Evolutionary conservation across 2,329 filamentous ascomycete species (phyloP).

Genomic region (Fusarium veterinarium): DNA sequence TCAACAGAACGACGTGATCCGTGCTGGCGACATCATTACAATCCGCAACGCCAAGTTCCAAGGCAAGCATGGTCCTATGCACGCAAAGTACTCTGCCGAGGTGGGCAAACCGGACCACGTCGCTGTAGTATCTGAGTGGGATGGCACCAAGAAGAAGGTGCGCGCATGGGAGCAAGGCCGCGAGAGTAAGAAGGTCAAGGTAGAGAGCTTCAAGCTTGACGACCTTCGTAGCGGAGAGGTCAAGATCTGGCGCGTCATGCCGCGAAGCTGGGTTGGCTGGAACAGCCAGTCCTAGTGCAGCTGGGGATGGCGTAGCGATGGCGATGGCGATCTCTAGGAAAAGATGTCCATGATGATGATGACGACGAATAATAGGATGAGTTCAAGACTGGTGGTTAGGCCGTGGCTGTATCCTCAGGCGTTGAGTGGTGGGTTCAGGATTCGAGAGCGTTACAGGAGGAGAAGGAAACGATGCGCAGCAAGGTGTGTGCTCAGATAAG

Average conservation of each 20-base stretch:
- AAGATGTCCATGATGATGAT: constrained; percentile 30
- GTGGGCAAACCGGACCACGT: constrained; percentile 92
- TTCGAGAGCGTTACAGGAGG: constrained; percentile 19
- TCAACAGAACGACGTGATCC: constrained; percentile 91
- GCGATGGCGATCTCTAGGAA: constrained; percentile 10
- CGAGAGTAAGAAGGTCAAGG: constrained; percentile 92
- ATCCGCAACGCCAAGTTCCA: constrained; percentile 95
- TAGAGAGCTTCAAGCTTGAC: constrained; percentile 93
- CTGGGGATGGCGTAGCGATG: constrained; percentile 35
- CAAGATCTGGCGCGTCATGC: constrained; percentile 97
- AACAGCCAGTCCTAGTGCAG: constrained; percentile 67
- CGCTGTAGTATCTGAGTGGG: constrained; percentile 93
- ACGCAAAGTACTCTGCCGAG: constrained; percentile 90
- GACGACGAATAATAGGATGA: constrained; percentile 29
- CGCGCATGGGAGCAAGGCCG: constrained; percentile 94
- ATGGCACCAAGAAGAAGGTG: constrained; percentile 98
- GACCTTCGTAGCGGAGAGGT: constrained; percentile 94
- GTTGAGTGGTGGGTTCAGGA: constrained; percentile 26
- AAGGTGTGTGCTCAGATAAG: constrained; percentile 14
- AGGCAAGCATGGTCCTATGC: constrained; percentile 94
- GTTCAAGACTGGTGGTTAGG: constrained; percentile 13
- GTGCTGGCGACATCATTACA: constrained; percentile 90
- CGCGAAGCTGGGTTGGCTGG: constrained; percentile 93
- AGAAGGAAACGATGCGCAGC: constrained; percentile 18
- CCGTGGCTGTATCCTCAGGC: constrained; percentile 26